phyloP scores from a whole-genome alignment of 78 protist genomes.

The Guillardia theta region DNA sequence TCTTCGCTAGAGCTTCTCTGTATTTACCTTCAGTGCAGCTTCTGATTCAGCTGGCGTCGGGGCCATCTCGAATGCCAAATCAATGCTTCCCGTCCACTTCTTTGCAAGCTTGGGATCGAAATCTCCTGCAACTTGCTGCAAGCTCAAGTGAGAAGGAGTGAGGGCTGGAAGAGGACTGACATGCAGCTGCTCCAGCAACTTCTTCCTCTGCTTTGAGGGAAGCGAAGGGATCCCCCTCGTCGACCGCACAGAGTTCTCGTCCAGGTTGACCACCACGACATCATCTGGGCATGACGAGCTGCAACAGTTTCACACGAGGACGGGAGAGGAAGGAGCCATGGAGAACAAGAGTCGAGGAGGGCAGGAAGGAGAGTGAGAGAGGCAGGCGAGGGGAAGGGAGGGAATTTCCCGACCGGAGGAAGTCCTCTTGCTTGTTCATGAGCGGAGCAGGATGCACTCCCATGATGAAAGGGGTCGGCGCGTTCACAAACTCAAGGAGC shows the following conservation, averaged over 20 bases:
- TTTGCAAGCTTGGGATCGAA: neutral
- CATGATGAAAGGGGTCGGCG: conserved; percentile 29
- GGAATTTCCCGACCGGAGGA: too few relatives aligned
- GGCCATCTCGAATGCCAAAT: neutral
- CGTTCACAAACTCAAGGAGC: conserved; percentile 8
- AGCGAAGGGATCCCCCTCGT: neutral
- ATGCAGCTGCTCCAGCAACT: neutral
- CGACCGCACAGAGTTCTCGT: neutral
- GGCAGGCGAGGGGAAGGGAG: too few relatives aligned
- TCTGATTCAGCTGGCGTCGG: neutral
- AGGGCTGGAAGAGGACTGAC: too few relatives aligned
- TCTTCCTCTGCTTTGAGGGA: neutral
- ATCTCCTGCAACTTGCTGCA: too few relatives aligned
- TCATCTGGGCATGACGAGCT: neutral
- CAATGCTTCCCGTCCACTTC: neutral
- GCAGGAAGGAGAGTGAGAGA: too few relatives aligned
- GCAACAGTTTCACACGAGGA: neutral
- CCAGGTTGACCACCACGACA: conserved; percentile 10
- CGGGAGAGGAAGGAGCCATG: too few relatives aligned
- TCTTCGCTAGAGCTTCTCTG: neutral
- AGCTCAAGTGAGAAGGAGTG: too few relatives aligned
- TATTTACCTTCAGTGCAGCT: neutral
- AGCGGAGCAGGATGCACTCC: neutral
- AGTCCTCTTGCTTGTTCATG: neutral
- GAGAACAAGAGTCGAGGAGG: too few relatives aligned